These are phyloP conservation scores for Huiozyma naganishii DNA, from an alignment of 805 yeast genomes.

Conservation along the genomic window DNA sequence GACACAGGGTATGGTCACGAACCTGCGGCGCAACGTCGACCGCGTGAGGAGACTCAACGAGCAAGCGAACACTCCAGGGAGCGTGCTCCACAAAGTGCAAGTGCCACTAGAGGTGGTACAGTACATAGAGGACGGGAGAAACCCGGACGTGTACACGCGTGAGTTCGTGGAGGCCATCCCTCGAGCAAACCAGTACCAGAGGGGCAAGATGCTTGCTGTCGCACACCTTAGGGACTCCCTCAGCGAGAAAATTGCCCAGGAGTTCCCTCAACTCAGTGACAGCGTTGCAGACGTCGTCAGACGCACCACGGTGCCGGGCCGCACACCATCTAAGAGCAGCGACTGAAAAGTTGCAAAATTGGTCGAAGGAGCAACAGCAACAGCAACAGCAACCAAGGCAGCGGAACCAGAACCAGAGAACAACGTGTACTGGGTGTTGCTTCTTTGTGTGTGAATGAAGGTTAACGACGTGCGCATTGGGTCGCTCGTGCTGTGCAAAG, in stretches of 20 bases:
- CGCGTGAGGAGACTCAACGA: constrained; percentile 29
- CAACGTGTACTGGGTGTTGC: background rate
- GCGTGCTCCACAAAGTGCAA: constrained; percentile 31
- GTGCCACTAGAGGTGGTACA: constrained; percentile 79
- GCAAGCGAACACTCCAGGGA: constrained; percentile 22
- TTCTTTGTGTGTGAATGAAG: too few relatives aligned
- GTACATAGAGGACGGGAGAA: constrained; percentile 91
- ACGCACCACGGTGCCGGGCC: constrained; percentile 20
- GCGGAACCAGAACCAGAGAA: background rate
- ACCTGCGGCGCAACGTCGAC: constrained; percentile 33
- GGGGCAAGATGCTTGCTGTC: constrained; percentile 74
- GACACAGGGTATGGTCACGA: constrained; percentile 38
- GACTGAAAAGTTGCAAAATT: background rate
- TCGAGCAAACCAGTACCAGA: constrained; percentile 73
- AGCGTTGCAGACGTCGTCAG: constrained; percentile 46
- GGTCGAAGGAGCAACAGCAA: background rate
- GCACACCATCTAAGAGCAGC: background rate
- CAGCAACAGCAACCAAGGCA: background rate
- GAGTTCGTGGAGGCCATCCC: constrained; percentile 94
- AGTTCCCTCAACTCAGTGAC: constrained; percentile 63
- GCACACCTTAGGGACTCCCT: constrained; percentile 50
- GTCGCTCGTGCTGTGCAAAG: constrained; percentile 27
- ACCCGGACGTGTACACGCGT: constrained; percentile 93
- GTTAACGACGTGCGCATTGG: constrained; percentile 11
- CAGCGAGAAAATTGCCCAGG: constrained; percentile 58